A percentile compares a stretch with the other conserved stretches of the same genome.
Evolutionary conservation across 2,329 filamentous ascomycete species (phyloP).

Genomic region (Fusarium subtropicale): DNA sequence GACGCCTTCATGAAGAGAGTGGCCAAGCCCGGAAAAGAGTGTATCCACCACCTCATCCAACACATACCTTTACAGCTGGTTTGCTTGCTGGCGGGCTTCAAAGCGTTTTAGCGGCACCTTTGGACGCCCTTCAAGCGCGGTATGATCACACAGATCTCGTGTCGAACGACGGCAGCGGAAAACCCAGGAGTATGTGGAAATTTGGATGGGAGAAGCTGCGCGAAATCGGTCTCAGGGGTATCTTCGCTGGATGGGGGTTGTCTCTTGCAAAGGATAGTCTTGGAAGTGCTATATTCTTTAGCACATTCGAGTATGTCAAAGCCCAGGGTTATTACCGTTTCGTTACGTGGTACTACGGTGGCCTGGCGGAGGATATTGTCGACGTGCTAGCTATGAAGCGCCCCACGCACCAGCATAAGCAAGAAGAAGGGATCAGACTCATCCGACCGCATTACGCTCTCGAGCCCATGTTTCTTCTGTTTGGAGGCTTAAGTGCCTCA

Average conservation of each 20-base stretch:
- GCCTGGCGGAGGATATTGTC: conserved; percentile 63
- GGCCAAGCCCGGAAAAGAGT: conserved; percentile 67
- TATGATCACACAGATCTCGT: conserved; percentile 70
- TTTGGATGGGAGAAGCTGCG: conserved; percentile 72
- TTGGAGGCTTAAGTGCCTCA: conserved; percentile 76
- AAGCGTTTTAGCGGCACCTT: conserved; percentile 77
- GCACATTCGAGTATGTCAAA: conserved; percentile 80
- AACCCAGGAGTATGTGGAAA: conserved; percentile 75
- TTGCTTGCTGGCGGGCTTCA: conserved; percentile 76
- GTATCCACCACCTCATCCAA: conserved; percentile 74
- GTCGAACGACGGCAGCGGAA: conserved; percentile 54
- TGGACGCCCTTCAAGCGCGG: conserved; percentile 80
- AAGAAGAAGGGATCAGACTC: conserved; percentile 55
- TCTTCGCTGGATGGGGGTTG: conserved; percentile 79
- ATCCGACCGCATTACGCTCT: conserved; percentile 81
- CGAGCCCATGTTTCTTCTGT: conserved; percentile 76
- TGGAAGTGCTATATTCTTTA: conserved; percentile 79
- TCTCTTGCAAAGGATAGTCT: conserved; percentile 76
- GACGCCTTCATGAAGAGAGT: conserved; percentile 73
- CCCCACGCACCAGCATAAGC: conserved; percentile 46
- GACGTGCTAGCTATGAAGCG: conserved; percentile 62
- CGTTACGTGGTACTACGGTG: conserved; percentile 76
- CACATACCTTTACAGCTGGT: conserved; percentile 75
- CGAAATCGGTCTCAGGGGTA: conserved; percentile 77
- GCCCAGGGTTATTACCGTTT: conserved; percentile 78